Evolutionary conservation across 768 basidiomycete genomes (phyloP).

Genomic region (Amanita fuliginea): DNA sequence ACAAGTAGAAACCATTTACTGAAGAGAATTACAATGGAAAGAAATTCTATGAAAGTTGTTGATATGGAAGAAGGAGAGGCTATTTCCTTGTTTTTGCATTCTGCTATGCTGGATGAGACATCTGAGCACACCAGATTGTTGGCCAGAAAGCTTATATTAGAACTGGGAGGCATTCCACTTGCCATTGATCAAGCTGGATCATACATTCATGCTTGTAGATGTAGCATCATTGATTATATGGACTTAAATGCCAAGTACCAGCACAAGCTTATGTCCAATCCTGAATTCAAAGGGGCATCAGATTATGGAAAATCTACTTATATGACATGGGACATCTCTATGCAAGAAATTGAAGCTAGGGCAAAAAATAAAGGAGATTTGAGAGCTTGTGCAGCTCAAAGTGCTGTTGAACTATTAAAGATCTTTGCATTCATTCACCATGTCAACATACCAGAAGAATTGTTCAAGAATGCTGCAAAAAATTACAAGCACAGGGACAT

Average conservation of each 20-base stretch:
- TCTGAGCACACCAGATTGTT: background rate
- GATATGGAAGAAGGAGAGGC: slow-evolving; percentile 11
- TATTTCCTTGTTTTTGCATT: slow-evolving; percentile 9
- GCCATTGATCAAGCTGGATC: slow-evolving; percentile 11
- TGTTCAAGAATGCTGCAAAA: background rate
- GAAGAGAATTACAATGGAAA: background rate
- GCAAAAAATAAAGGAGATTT: background rate
- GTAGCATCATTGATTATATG: background rate
- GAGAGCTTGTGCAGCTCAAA: background rate
- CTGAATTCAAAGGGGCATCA: background rate
- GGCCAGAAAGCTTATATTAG: background rate
- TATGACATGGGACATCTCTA: background rate
- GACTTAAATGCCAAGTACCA: background rate
- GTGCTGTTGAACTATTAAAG: background rate
- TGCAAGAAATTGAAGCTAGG: background rate
- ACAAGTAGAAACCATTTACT: slow-evolving; percentile 10
- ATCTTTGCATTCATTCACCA: background rate
- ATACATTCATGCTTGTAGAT: background rate
- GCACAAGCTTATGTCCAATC: background rate
- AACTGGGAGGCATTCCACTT: background rate
- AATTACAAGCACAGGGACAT: background rate
- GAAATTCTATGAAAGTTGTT: slow-evolving; percentile 4
- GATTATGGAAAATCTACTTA: background rate
- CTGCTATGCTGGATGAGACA: slow-evolving; percentile 3
- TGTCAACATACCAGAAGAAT: background rate